Evolutionary conservation across 2,329 filamentous ascomycete species (phyloP).

Genomic region (Alternaria atra): DNA sequence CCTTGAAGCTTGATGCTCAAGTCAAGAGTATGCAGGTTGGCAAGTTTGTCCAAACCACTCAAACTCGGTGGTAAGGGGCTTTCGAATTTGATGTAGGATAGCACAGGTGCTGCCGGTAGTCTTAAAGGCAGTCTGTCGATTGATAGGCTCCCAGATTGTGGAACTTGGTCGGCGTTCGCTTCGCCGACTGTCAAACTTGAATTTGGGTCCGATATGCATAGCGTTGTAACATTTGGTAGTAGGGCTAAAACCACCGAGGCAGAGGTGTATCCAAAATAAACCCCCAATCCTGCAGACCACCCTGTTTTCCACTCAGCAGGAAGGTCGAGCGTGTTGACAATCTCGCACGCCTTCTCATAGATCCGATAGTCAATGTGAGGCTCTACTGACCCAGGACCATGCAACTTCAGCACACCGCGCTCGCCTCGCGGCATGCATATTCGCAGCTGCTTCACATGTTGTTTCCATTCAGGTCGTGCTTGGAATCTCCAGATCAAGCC

Average conservation of each 20-base stretch:
- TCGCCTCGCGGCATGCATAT: constrained; percentile 8
- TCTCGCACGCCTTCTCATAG: background rate
- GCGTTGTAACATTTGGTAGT: constrained; percentile 11
- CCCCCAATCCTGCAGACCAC: background rate
- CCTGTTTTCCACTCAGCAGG: constrained; percentile 1
- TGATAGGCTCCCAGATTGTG: background rate
- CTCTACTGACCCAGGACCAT: background rate
- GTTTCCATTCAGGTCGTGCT: constrained; percentile 7
- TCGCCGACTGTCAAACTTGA: background rate
- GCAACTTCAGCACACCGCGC: background rate
- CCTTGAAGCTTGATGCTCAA: constrained; percentile 4
- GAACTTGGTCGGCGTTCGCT: background rate
- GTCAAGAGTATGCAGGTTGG: constrained; percentile 6
- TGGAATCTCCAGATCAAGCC: constrained; percentile 10
- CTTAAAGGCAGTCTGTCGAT: background rate
- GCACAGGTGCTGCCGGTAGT: background rate
- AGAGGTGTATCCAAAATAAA: background rate
- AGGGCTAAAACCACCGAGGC: constrained; percentile 9
- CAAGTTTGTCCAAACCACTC: background rate
- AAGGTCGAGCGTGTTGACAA: constrained; percentile 7
- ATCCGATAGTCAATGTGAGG: background rate
- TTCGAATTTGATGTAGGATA: constrained; percentile 8
- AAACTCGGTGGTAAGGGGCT: background rate
- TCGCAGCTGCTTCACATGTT: constrained; percentile 19
- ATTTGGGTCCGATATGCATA: constrained; percentile 16